phyloP scores from a whole-genome alignment of 2,329 filamentous ascomycete genomes.

The Cordyceps fumosorosea region DNA sequence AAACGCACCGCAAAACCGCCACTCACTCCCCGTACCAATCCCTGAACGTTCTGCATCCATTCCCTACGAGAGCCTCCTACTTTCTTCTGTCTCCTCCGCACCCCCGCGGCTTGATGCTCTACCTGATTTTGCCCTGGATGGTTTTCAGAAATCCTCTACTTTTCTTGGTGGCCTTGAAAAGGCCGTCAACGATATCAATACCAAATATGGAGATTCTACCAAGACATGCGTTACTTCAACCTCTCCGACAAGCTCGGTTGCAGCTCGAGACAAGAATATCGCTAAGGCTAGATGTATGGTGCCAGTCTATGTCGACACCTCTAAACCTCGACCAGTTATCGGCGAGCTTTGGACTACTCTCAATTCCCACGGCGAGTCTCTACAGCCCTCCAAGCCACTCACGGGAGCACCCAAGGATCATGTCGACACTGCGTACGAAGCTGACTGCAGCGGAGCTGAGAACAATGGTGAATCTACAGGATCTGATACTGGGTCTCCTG shows the following conservation, averaged over 20 bases:
- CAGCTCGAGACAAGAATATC: constrained; percentile 12
- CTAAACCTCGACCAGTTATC: not conserved
- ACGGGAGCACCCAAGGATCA: not conserved
- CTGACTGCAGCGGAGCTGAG: not conserved
- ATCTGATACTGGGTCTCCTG: not conserved
- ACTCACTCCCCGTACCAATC: constrained; percentile 5
- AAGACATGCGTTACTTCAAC: constrained; percentile 3
- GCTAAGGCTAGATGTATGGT: constrained; percentile 16
- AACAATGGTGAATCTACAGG: not conserved
- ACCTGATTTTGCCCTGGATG: constrained; percentile 20
- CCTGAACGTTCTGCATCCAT: constrained; percentile 5
- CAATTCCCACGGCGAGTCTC: not conserved
- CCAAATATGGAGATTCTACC: constrained; percentile 20
- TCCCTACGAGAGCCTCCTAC: not conserved
- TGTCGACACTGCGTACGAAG: not conserved
- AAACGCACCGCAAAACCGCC: not conserved
- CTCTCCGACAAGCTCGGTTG: constrained; percentile 2
- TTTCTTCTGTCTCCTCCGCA: not conserved
- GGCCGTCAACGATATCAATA: constrained; percentile 24
- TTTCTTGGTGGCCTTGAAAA: constrained; percentile 25
- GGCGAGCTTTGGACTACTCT: constrained; percentile 3
- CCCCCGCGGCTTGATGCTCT: constrained; percentile 26
- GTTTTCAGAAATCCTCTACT: constrained; percentile 22
- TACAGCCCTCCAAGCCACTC: not conserved
- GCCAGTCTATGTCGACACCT: not conserved